Evolutionary conservation across 768 basidiomycete species (phyloP).

Genomic region (Leucocoprinus leucothites): DNA sequence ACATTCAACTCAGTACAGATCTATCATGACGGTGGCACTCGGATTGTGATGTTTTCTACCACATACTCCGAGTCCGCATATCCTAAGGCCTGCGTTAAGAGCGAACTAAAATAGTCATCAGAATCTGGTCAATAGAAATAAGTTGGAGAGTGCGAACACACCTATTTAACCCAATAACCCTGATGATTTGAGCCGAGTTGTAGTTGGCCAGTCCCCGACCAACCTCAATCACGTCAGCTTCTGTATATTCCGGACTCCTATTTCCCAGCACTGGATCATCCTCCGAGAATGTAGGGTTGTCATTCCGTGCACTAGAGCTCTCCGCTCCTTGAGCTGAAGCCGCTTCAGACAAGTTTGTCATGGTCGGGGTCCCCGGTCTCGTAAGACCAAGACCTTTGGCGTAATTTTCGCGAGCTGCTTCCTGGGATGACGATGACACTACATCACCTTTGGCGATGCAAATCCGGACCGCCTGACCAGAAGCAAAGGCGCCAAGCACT

Average conservation of each 20-base stretch:
- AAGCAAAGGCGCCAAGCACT: constrained; percentile 87
- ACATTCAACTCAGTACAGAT: constrained; percentile 8
- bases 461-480: constrained; percentile 91
- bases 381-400: constrained; percentile 38
- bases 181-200: constrained; percentile 87
- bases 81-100: constrained; percentile 76
- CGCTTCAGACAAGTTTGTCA: constrained; percentile 37
- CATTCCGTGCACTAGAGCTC: background rate
- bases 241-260: constrained; percentile 29
- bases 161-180: constrained; percentile 91
- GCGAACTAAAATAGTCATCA: constrained; percentile 48
- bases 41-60: constrained; percentile 90
- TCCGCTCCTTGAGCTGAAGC: constrained; percentile 33
- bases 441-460: constrained; percentile 41
- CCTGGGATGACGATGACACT: constrained; percentile 23
- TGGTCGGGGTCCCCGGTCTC: constrained; percentile 54
- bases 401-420: constrained; percentile 30
- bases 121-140: constrained; percentile 11
- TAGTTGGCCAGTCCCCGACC: constrained; percentile 95
- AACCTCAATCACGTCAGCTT: constrained; percentile 78
- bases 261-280: constrained; percentile 21
- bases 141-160: constrained; percentile 29
- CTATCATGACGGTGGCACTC: constrained; percentile 39
- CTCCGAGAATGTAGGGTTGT: constrained; percentile 16
- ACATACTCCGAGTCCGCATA: constrained; percentile 98